Base-by-base conservation (phyloP, 2,329 filamentous ascomycete genomes). In the Geosmithia morbida region DNA sequence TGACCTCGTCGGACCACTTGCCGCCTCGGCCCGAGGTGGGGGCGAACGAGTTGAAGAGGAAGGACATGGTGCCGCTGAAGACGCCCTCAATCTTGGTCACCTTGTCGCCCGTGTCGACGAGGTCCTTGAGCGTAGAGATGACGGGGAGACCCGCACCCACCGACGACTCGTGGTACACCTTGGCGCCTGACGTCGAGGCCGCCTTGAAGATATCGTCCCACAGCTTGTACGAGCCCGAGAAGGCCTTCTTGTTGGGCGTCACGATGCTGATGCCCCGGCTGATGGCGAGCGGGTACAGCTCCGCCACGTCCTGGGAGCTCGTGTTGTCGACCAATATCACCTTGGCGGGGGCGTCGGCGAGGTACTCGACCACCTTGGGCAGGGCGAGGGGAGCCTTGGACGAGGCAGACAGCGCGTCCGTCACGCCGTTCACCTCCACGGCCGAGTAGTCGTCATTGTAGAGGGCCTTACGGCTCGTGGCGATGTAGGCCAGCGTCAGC, bases 161-260 rank as follows among this genome's bases (percentile, higher is more conserved):
- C 11, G 87, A 92, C 41, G 87, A 89, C 68, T 98, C 92, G 64
- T 98, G 92, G 73, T 92, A 97, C 50, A 97, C 74, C 60, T 87
- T 85, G 42, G 89, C 86, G 42, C 83, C 84, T 1, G 77, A 77
- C 29, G 75, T 71, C 44, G 75, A 72, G 1, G 88, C 83, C 1
- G 86, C 75, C 2, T 71, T 67, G 65, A 94, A 94, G 60, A 98
- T 96, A 52, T 85, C 79, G 58, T 86, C 77, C 89, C 90, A 98
- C 48, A 95, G 71, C 55, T 79, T 72, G 57, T 86, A 81, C 43
- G 78, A 80, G 49, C 85, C 81, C 0, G 87, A 94, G 67, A 98
- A 98, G 14, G 85, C 90, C 68, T 98, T 98, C 73, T 98, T 98
- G 74, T 97, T 98, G 42, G 92, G 89, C 1, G 92, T 98, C 26